A percentile compares a stretch with the other conserved stretches of the same genome.
phyloP scores from a whole-genome alignment of 306 rosid species.

The Mimosa pudica region DNA sequence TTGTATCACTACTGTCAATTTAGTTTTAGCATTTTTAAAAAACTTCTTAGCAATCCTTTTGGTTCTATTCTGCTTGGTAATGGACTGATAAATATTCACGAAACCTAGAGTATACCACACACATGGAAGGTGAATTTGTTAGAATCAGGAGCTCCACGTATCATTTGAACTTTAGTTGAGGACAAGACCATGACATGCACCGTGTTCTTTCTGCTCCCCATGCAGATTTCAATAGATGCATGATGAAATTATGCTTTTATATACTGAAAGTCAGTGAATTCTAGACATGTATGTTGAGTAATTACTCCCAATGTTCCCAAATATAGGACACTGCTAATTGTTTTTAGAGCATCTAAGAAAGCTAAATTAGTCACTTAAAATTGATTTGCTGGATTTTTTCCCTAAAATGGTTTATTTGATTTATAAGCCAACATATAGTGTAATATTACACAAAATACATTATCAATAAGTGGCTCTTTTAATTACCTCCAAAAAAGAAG shows the following conservation, averaged over 20 bases:
- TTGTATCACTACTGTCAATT: conserved; percentile 9
- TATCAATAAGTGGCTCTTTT: too few relatives aligned
- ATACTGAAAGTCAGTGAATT: conserved; percentile 9
- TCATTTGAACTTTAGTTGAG: conserved; percentile 4
- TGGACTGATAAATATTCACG: conserved; percentile 1
- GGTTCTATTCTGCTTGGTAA: conserved; percentile 12
- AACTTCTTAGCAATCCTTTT: conserved; percentile 2
- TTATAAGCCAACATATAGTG: too few relatives aligned
- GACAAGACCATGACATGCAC: neutral
- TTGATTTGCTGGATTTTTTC: too few relatives aligned
- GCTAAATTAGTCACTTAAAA: too few relatives aligned
- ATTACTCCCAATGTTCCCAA: neutral
- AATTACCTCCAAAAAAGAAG: too few relatives aligned
- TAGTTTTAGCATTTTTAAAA: neutral
- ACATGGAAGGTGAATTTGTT: conserved; percentile 5
- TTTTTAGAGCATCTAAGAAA: too few relatives aligned
- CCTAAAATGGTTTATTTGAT: too few relatives aligned
- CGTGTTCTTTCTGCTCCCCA: neutral
- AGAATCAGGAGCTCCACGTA: conserved; percentile 16
- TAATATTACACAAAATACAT: too few relatives aligned
- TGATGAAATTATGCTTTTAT: neutral
- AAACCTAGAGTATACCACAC: neutral
- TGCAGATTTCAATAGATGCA: conserved; percentile 16
- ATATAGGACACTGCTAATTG: too few relatives aligned
- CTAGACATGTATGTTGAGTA: conserved; percentile 16